These are phyloP conservation scores for Penicillium cosmopolitanum DNA, from an alignment of 495 filamentous ascomycete species.

Conservation along the genomic window DNA sequence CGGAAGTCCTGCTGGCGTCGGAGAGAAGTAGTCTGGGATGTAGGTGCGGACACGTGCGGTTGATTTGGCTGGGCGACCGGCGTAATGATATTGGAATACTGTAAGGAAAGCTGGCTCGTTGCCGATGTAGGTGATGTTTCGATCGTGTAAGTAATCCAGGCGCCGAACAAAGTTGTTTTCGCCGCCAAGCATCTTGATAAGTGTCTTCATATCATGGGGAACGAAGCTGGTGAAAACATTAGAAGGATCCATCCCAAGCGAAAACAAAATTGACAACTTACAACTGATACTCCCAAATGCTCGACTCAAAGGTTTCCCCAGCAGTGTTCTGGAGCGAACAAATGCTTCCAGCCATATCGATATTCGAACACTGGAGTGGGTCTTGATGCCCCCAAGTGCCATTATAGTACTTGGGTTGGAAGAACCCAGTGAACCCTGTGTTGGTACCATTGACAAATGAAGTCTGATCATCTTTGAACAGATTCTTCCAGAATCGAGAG, in stretches of 20 bases:
- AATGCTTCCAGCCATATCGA: conserved; percentile 46
- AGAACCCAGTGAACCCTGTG: conserved; percentile 65
- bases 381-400: conserved; percentile 64
- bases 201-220: conserved; percentile 69
- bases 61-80: conserved; percentile 62
- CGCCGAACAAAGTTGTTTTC: conserved; percentile 59
- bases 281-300: conserved; percentile 77
- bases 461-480: conserved; percentile 62
- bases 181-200: conserved; percentile 65
- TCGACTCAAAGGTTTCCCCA: conserved; percentile 65
- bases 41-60: conserved; percentile 47
- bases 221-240: conserved; percentile 52
- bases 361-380: conserved; percentile 53
- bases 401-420: conserved; percentile 63
- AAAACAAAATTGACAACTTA: conserved; percentile 16
- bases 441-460: conserved; percentile 46
- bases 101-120: conserved; percentile 74
- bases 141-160: conserved; percentile 65
- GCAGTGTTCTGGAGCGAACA: conserved; percentile 66
- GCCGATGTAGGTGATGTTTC: conserved; percentile 61
- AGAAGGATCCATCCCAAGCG: background rate
- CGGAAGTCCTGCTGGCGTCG: conserved; percentile 51
- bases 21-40: conserved; percentile 48
- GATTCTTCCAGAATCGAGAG: conserved; percentile 68
- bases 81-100: conserved; percentile 77